Base-by-base conservation (phyloP, 768 basidiomycete species). In the Psilocybe cyanescens region DNA sequence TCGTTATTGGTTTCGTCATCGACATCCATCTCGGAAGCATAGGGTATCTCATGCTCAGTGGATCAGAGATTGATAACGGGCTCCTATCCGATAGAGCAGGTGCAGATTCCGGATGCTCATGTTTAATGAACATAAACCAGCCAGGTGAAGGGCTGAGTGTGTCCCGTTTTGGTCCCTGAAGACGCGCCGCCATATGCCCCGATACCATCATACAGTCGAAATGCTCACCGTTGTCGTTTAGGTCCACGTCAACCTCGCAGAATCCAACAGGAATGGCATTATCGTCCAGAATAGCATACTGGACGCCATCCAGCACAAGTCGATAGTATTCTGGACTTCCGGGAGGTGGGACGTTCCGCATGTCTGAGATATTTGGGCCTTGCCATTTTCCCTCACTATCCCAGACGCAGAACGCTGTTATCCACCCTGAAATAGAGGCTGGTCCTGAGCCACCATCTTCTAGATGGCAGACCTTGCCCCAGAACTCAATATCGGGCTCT, bases 101-200 rank as follows among this genome's bases (percentile, higher is more conserved):
- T 39, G 37, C 37, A 8, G 37, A 39, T 39, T 39, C 51, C 52
- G n/a, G 37, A 24, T 24, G 24, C 33, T 35, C 6, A 4, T 5
- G 41, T 52, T 68, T 68, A 24, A 61, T 56, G 46, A 68, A 68
- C 64, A 68, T 68, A 35, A 24, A 69, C 70, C 70, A 71, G 4
- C 58, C 65, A 3, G 68, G 56, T 6, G 66, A 44, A 11, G 70
- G 67, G 1, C 54, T 35, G 19, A 71, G 41, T 8, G 60, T 66
- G 49, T 72, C 68, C n/a, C 57, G 50, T 52, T 35, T 14, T 53
- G 45, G 0, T 24, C 55, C 66, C 3, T 57, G 54, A 5, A 68
- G 47, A 11, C 49, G 44, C 14, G 41, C 65, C 1, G 62, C 71
- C 47, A 72, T 16, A 31, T 66, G 64, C 6, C 71, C 72, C 9